These are phyloP conservation scores for Guyanaporus albipodus DNA, from an alignment of 768 basidiomycete genomes.

Conservation along the genomic window DNA sequence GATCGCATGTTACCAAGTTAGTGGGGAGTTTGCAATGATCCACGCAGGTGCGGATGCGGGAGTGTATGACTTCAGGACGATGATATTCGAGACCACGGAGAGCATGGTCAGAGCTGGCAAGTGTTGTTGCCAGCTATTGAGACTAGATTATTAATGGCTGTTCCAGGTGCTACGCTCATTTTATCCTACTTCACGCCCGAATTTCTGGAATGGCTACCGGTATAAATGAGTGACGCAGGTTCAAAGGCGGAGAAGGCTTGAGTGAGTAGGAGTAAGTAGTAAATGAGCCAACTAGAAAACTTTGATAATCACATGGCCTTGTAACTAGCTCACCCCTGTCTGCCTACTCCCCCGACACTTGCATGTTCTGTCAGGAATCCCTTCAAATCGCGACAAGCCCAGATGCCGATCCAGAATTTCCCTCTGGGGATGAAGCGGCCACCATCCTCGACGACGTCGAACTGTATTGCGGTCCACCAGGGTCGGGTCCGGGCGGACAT, in stretches of 20 bases:
- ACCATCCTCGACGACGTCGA: conserved; percentile 25
- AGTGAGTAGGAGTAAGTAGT: too few relatives aligned
- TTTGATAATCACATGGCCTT: conserved; percentile 12
- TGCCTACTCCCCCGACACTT: conserved; percentile 20
- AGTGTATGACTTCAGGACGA: conserved; percentile 85
- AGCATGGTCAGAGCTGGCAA: conserved; percentile 89
- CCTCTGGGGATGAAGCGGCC: neutral
- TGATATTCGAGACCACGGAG: conserved; percentile 94
- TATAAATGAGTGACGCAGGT: conserved; percentile 6
- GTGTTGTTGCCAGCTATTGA: conserved; percentile 20
- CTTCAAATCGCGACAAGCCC: conserved; percentile 11
- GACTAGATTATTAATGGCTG: conserved; percentile 6
- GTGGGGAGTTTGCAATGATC: conserved; percentile 97
- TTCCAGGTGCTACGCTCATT: conserved; percentile 82
- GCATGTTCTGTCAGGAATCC: conserved; percentile 21
- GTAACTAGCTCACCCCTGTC: conserved; percentile 3
- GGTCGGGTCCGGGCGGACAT: conserved; percentile 19
- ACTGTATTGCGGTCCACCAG: conserved; percentile 20
- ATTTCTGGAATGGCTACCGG: conserved; percentile 81
- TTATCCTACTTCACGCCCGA: conserved; percentile 96
- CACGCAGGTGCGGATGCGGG: conserved; percentile 90
- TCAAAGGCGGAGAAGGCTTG: neutral
- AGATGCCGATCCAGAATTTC: conserved; percentile 2
- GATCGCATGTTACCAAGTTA: conserved; percentile 96
- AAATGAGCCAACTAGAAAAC: too few relatives aligned